Conservation (phyloP, 441 rosid genomes). For the Theobroma grandiflorum region DNA sequence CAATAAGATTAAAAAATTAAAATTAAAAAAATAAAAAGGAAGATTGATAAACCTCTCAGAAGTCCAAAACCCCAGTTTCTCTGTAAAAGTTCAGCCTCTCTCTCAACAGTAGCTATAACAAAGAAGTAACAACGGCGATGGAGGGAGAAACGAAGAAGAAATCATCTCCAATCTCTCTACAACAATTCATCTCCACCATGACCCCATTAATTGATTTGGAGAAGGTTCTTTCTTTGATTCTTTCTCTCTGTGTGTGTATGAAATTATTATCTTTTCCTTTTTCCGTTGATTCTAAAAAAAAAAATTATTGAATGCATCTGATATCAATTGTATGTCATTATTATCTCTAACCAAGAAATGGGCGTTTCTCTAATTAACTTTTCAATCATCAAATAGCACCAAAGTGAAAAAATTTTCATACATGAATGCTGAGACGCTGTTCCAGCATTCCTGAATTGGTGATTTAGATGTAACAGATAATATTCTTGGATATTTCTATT, state of each 20-base stretch:
- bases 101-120: neutral
- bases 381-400: constrained; percentile 6
- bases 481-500: neutral
- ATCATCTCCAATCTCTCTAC: constrained; percentile 64
- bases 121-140: constrained; percentile 17
- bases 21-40: no score
- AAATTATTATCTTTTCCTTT: neutral
- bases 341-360: neutral
- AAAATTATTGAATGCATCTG: neutral
- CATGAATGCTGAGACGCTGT: neutral
- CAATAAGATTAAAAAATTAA: no score
- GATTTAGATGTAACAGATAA: constrained; percentile 15
- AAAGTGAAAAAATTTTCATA: neutral
- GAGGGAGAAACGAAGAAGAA: constrained; percentile 40
- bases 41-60: no score
- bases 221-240: constrained; percentile 50
- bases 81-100: neutral
- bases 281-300: neutral
- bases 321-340: neutral
- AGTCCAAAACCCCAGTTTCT: neutral
- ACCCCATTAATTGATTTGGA: constrained; percentile 85
- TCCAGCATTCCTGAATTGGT: neutral
- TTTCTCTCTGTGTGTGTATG: neutral
- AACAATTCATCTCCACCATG: constrained; percentile 75
- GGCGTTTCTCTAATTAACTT: neutral